Conservation (phyloP, 495 filamentous ascomycete genomes). For the Neurospora discreta region DNA sequence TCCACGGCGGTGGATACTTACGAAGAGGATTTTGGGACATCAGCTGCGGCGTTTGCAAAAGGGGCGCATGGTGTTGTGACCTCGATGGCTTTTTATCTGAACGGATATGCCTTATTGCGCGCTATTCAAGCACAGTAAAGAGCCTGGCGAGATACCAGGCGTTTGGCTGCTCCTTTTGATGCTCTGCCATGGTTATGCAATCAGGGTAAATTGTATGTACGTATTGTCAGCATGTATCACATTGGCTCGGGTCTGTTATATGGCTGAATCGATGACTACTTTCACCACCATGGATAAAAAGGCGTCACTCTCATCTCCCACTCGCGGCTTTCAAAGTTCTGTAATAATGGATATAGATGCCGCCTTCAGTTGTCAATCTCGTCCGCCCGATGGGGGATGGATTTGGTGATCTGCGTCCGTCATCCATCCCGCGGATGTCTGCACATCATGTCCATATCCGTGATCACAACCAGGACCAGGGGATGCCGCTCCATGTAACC, state of each 20-base stretch:
- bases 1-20: background rate
- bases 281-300: background rate
- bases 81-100: background rate
- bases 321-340: background rate
- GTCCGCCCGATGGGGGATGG: background rate
- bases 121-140: background rate
- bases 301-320: no score
- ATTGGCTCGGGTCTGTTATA: background rate
- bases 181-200: background rate
- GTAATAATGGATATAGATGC: background rate
- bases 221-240: background rate
- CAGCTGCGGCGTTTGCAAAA: background rate
- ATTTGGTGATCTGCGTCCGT: background rate
- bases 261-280: background rate
- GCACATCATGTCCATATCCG: background rate
- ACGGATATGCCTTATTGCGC: background rate
- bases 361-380: background rate
- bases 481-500: background rate
- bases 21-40: background rate
- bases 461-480: background rate
- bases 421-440: background rate
- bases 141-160: background rate
- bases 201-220: background rate
- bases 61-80: background rate
- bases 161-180: background rate